These are phyloP conservation scores for Didymella lethalis DNA, from an alignment of 2,329 filamentous ascomycete genomes.

Conservation along the genomic window DNA sequence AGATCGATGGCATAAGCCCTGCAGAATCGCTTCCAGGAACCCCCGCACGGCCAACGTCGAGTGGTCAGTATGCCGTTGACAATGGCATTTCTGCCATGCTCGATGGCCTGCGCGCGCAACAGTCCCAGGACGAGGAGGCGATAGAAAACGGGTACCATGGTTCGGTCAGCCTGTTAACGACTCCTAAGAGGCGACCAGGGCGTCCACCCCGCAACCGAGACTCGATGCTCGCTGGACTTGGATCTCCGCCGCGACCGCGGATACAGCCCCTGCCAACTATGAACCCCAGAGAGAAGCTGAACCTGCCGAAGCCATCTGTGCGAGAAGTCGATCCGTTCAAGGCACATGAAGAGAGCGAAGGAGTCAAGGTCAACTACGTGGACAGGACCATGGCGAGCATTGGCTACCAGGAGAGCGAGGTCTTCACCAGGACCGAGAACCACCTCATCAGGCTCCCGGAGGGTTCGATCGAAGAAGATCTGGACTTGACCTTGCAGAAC, in stretches of 20 bases:
- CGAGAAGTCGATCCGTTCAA: constrained; percentile 80
- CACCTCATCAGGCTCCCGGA: constrained; percentile 71
- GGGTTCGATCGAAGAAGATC: constrained; percentile 69
- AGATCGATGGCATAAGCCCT: constrained; percentile 76
- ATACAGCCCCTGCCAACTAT: constrained; percentile 80
- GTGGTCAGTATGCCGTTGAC: constrained; percentile 45
- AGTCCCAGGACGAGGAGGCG: constrained; percentile 34
- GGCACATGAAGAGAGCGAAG: constrained; percentile 82
- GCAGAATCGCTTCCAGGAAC: constrained; percentile 58
- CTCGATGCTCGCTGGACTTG: constrained; percentile 67
- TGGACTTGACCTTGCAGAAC: constrained; percentile 64
- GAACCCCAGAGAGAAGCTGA: constrained; percentile 80
- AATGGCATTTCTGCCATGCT: constrained; percentile 46
- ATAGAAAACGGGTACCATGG: constrained; percentile 23
- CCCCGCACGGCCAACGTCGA: constrained; percentile 41
- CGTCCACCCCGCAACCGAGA: constrained; percentile 70
- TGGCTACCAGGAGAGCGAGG: constrained; percentile 93
- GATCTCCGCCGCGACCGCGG: constrained; percentile 67
- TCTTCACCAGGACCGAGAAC: constrained; percentile 80
- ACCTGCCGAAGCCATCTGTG: constrained; percentile 77
- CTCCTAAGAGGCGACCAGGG: constrained; percentile 66
- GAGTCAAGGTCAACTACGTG: constrained; percentile 88
- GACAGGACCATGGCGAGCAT: constrained; percentile 96
- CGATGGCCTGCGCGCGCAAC: constrained; percentile 47
- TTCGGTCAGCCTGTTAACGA: constrained; percentile 34